A percentile compares a stretch with the other conserved stretches of the same genome.
phyloP scores from a whole-genome alignment of 495 filamentous ascomycete species.

The Daldinia childiae region DNA sequence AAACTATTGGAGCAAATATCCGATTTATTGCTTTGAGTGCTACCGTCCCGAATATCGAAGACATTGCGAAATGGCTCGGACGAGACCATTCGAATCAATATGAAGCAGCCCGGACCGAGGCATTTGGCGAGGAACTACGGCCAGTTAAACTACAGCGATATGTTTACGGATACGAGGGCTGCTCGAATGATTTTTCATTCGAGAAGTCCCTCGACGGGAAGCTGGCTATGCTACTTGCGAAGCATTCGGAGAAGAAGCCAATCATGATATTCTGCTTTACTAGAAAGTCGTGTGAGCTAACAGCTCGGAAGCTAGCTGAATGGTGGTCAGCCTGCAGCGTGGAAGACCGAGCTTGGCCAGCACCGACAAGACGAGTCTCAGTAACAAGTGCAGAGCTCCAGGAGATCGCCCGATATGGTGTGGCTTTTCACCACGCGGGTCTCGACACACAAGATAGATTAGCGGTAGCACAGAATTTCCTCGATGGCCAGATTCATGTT shows the following conservation, averaged over 20 bases:
- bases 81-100: slow-evolving; percentile 72
- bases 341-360: slow-evolving; percentile 72
- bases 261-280: slow-evolving; percentile 96
- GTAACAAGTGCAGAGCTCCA: slow-evolving; percentile 70
- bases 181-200: slow-evolving; percentile 84
- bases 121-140: slow-evolving; percentile 91
- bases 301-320: slow-evolving; percentile 76
- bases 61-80: slow-evolving; percentile 93
- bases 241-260: slow-evolving; percentile 81
- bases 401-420: slow-evolving; percentile 72
- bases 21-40: slow-evolving; percentile 93
- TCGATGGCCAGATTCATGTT: slow-evolving; percentile 79
- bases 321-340: slow-evolving; percentile 68
- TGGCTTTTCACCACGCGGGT: slow-evolving; percentile 95
- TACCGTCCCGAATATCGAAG: slow-evolving; percentile 90
- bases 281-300: slow-evolving; percentile 76
- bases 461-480: slow-evolving; percentile 75
- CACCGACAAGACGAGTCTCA: slow-evolving; percentile 63
- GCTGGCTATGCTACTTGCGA: slow-evolving; percentile 77
- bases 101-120: slow-evolving; percentile 74
- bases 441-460: slow-evolving; percentile 76
- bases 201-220: slow-evolving; percentile 81
- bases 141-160: slow-evolving; percentile 88
- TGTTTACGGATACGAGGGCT: slow-evolving; percentile 76
- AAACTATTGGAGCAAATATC: slow-evolving; percentile 84